Base-by-base conservation (phyloP, 495 filamentous ascomycete species). In the Pseudomonodictys pantanalensis region DNA sequence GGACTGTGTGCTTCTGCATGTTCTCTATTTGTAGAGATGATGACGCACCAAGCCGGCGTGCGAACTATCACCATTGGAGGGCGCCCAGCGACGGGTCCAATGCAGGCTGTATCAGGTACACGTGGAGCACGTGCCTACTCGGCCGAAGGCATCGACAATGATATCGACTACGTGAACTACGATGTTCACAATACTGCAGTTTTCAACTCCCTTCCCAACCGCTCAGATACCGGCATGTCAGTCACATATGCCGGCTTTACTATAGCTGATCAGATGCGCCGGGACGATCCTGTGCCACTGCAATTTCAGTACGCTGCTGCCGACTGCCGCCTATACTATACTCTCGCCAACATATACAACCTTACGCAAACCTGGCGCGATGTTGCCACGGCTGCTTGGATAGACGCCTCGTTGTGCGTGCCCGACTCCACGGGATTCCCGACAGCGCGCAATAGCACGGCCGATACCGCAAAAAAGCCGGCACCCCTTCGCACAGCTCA, bases 251-350 rank as follows among this genome's bases (percentile, higher is more conserved):
- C 42, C 6, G 46, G 46, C 15, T 42, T 66, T 39, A 57, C 42
- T 39, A 52, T 62, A 23, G 46, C 29, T 4, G 52, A 62, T 42
- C 58, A 62, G 24, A 22, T 62, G 5, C 58, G 63, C 22, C 12
- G 45, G 20, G 30, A 55, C 48, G 62, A 65, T 23, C 6, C 30
- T 52, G 73, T 69, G 0, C 80, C 80, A 6, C 63, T 82, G 11
- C 81, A 84, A 60, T 83, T 82, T 68, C 45, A 72, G 9, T 78
- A 80, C 64, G 74, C 81, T 52, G 68, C 79, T 5, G 78, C 80
- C 11, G 73, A 79, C 56, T 83, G 81, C 70, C 69, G 79, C 9
- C 73, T 83, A 57, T 83, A 80, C 60, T 83, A 79, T 61, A 82
- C 80, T 1, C 58, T 69, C 1, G 61, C 70, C 35, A 81, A 77